Base-by-base conservation (phyloP, 352 stramenopile species). In the Aphanomyces euteiches region DNA sequence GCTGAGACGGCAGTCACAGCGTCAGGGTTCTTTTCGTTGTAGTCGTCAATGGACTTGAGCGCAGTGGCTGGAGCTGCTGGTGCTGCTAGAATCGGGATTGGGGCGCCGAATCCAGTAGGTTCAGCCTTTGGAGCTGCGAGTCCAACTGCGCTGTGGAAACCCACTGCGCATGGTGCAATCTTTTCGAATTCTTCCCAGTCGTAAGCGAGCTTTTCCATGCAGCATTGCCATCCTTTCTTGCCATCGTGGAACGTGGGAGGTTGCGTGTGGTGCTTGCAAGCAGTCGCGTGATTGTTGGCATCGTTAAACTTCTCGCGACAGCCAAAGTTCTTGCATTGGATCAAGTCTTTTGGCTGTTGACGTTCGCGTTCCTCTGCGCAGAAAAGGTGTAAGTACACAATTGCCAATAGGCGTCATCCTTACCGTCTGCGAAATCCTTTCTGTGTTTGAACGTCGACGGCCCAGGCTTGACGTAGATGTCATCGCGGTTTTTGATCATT, bases 101-200 rank as follows among this genome's bases (percentile, higher is more conserved):
- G 81, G 7, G 90, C 87, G 67, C 96, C 90, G 58, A 86, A 74
- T 64, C 88, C 75, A 66, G 83, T 85, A 19, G 86, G 86, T 28
- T 88, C 78, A 8, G 84, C 75, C n/a, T 63, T 48, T 56, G 73
- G 85, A 74, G 21, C 53, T 61, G 40, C 79, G 73, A 50, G 54
- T 17, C 56, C 73, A 69, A 70, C 75, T 50, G 74, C 82, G 67
- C 81, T 94, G 78, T 93, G 85, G 67, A 83, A 85, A 7, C 84
- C 76, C 19, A 93, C 74, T 38, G 84, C 74, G 60, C 85, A 95
- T 53, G 81, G 75, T 70, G 88, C 77, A 69, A 93, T 94, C 74
- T 90, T 90, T 75, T 97, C 85, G 75, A 98, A 98, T 75, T 96
- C 88, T 75, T 98, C 93, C 90, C 93, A 98, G 81, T 98, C 92